Evolutionary conservation across 495 filamentous ascomycete genomes (phyloP).

Genomic region (Thozetella sp.): DNA sequence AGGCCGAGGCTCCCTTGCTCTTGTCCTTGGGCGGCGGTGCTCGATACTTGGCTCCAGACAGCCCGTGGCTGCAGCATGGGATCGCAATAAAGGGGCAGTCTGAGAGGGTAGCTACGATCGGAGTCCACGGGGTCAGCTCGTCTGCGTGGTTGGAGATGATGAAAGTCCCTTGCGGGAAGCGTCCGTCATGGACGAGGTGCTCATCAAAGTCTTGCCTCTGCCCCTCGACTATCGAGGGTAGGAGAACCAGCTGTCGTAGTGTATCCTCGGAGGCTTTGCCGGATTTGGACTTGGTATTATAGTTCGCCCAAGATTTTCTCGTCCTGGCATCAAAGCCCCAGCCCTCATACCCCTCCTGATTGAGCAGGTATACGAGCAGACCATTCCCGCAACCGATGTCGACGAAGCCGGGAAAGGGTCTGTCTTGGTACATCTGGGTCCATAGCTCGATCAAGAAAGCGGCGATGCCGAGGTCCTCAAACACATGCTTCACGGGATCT

Average conservation of each 20-base stretch:
- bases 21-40: slow-evolving; percentile 62
- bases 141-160: slow-evolving; percentile 97
- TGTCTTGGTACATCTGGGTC: slow-evolving; percentile 73
- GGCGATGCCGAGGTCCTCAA: slow-evolving; percentile 90
- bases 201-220: slow-evolving; percentile 23
- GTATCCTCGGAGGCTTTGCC: slow-evolving; percentile 39
- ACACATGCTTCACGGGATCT: slow-evolving; percentile 89
- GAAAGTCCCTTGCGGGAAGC: slow-evolving; percentile 77
- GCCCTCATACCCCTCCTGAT: slow-evolving; percentile 79
- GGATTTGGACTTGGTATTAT: slow-evolving; percentile 35
- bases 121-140: slow-evolving; percentile 94
- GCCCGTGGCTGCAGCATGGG: slow-evolving; percentile 90
- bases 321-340: slow-evolving; percentile 88
- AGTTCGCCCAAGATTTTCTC: slow-evolving; percentile 82
- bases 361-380: slow-evolving; percentile 82
- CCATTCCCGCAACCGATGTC: slow-evolving; percentile 97
- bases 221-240: slow-evolving; percentile 58
- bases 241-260: slow-evolving; percentile 71
- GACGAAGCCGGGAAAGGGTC: slow-evolving; percentile 82
- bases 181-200: slow-evolving; percentile 63
- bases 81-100: slow-evolving; percentile 83
- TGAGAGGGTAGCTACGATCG: slow-evolving; percentile 77
- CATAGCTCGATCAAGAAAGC: slow-evolving; percentile 94
- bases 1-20: slow-evolving; percentile 56
- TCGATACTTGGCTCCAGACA: slow-evolving; percentile 73